Percentiles rank a stretch among this genome's conserved stretches.
Conservation (phyloP, 1,284 basidiomycete species). For the Apiotrichum porosum region DNA sequence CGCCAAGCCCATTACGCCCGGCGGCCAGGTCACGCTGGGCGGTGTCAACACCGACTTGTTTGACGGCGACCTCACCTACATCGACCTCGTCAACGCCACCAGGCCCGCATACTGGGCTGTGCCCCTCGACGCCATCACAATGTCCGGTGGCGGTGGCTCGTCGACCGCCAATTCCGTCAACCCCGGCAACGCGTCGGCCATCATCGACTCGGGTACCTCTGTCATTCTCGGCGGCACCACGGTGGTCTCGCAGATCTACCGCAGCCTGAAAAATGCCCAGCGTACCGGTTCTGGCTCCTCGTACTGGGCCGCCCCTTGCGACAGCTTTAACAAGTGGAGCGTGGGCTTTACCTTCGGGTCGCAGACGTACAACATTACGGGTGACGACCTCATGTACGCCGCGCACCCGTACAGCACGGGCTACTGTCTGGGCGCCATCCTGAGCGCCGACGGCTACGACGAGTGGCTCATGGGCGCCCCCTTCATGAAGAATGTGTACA, state of each 20-base stretch:
- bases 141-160: no score
- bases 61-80: conserved; percentile 72
- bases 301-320: no score
- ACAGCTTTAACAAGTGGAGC: no score
- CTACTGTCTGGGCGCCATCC: no score
- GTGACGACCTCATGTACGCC: no score
- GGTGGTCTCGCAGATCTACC: conserved; percentile 66
- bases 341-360: no score
- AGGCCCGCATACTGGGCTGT: conserved; percentile 43
- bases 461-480: conserved; percentile 89
- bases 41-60: conserved; percentile 61
- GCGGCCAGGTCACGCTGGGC: conserved; percentile 73
- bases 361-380: no score
- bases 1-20: conserved; percentile 30
- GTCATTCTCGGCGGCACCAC: no score
- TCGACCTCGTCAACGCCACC: conserved; percentile 43
- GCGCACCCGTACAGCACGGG: no score
- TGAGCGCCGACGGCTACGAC: conserved; percentile 48
- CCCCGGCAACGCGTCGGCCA: conserved; percentile 21
- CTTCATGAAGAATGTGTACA: conserved; percentile 68
- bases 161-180: conserved; percentile 62
- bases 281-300: no score
- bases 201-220: conserved; percentile 69
- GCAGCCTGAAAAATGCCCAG: conserved; percentile 54
- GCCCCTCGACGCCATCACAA: conserved; percentile 67